Conservation (phyloP, 1,139 yeast genomes). For the Blastobotrys persicus region DNA sequence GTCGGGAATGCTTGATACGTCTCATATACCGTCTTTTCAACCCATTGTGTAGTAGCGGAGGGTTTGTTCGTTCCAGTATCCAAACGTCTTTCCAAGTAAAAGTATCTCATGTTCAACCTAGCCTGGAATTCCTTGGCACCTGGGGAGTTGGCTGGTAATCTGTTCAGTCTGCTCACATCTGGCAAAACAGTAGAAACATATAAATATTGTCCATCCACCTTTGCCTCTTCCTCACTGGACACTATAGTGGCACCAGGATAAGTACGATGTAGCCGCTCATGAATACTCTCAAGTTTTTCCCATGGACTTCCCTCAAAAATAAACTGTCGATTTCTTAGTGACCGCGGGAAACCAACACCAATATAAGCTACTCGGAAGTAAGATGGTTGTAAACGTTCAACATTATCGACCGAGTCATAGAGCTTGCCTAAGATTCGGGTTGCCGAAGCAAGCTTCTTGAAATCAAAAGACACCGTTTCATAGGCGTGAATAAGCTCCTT, state of each 20-base stretch:
- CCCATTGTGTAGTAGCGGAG: conserved; percentile 79
- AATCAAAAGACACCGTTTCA: conserved; percentile 69
- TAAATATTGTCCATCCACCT: conserved; percentile 68
- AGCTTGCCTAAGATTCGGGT: conserved; percentile 67
- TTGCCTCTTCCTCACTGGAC: conserved; percentile 63
- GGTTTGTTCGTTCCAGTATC: conserved; percentile 38
- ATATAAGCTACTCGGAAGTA: conserved; percentile 77
- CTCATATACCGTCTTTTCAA: conserved; percentile 79
- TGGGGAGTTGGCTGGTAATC: conserved; percentile 22
- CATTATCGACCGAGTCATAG: conserved; percentile 64
- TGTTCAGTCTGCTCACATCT: conserved; percentile 25
- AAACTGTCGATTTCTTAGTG: conserved; percentile 71
- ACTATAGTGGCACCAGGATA: conserved; percentile 84
- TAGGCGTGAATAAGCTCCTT: conserved; percentile 77
- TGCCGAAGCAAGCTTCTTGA: conserved; percentile 71
- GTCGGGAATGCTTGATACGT: conserved; percentile 82
- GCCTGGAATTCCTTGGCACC: conserved; percentile 34
- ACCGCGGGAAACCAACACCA: conserved; percentile 81
- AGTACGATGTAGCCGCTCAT: conserved; percentile 66
- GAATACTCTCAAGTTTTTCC: conserved; percentile 83
- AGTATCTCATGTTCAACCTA: conserved; percentile 65
- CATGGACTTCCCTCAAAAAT: conserved; percentile 85
- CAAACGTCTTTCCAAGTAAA: conserved; percentile 65
- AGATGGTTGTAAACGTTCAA: conserved; percentile 70
- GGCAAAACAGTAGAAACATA: conserved; percentile 76